Conservation (phyloP, 1,139 yeast genomes). For the Taphrina betulina region DNA sequence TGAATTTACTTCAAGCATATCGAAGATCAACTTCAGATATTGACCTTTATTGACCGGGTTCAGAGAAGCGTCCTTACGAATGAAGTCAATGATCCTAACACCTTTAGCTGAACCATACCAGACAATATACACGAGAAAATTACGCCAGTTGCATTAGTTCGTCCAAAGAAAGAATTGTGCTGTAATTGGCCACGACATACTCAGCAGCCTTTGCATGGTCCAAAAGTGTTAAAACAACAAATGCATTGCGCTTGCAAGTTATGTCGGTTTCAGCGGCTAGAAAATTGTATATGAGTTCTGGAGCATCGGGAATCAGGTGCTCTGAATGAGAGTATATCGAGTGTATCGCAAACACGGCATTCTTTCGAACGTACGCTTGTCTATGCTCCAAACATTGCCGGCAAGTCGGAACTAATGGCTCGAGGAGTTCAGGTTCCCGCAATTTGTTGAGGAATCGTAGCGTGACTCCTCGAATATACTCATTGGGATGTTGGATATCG, state of each 20-base stretch:
- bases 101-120: background rate
- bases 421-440: constrained; percentile 89
- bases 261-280: constrained; percentile 83
- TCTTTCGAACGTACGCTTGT: constrained; percentile 96
- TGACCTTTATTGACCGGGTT: constrained; percentile 66
- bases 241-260: constrained; percentile 93
- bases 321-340: constrained; percentile 74
- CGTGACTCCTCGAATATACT: constrained; percentile 92
- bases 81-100: constrained; percentile 69
- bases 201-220: constrained; percentile 82
- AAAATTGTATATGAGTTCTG: constrained; percentile 73
- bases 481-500: constrained; percentile 97
- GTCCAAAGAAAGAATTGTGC: constrained; percentile 67
- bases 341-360: constrained; percentile 88
- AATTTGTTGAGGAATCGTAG: constrained; percentile 85
- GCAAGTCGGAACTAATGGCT: constrained; percentile 91
- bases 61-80: constrained; percentile 49
- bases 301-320: constrained; percentile 89
- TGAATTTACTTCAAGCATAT: constrained; percentile 67
- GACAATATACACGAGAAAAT: background rate
- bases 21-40: constrained; percentile 70
- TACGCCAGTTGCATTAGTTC: constrained; percentile 77
- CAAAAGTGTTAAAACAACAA: constrained; percentile 77
- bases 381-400: constrained; percentile 91
- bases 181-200: constrained; percentile 71